Conservation (phyloP, 1,284 basidiomycete genomes). For the Ganoderma meredithae region DNA sequence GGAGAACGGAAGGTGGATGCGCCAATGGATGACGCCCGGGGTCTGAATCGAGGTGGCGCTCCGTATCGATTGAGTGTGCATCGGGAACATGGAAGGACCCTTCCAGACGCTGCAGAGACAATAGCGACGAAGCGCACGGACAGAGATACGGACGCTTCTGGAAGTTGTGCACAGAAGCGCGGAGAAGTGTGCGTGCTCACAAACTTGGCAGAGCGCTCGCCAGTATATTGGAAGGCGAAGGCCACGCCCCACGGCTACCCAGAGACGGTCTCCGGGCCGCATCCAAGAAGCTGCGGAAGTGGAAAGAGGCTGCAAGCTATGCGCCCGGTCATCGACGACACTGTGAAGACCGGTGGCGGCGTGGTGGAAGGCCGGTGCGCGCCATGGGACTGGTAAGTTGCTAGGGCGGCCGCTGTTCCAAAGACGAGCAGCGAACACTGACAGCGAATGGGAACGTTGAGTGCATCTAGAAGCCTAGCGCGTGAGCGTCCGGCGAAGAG, state of each 20-base stretch:
- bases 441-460: not conserved
- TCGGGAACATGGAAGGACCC: not conserved
- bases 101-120: not conserved
- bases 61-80: not conserved
- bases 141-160: not conserved
- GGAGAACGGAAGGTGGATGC: not conserved
- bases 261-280: not conserved
- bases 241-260: constrained; percentile 1
- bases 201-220: too few relatives aligned
- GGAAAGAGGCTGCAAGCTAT: not conserved
- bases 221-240: not conserved
- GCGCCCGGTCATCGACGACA: not conserved
- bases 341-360: constrained; percentile 5
- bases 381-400: not conserved
- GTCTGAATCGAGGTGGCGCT: not conserved
- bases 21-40: not conserved
- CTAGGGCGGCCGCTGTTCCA: not conserved
- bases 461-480: not conserved
- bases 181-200: not conserved
- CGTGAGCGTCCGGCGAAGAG: constrained; percentile 2
- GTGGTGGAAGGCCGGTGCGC: constrained; percentile 1
- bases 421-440: constrained; percentile 1
- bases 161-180: constrained; percentile 4
- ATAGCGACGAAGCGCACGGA: constrained; percentile 8
- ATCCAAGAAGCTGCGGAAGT: constrained; percentile 1